Conservation (phyloP, 352 stramenopile genomes). For the Globisporangium paroecandrum region DNA sequence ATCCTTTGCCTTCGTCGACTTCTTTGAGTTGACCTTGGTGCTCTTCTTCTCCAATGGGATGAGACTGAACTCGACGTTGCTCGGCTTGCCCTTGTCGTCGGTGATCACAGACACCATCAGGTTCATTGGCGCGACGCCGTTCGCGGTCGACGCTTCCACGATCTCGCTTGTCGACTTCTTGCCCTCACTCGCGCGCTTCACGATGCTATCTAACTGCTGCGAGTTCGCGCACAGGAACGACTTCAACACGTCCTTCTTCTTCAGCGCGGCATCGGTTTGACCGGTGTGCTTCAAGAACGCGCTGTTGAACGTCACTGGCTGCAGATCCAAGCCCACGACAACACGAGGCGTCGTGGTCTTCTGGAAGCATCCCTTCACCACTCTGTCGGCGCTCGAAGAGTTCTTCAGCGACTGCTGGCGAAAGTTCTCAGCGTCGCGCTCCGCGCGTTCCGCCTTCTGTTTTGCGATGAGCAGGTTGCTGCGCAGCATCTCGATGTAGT, state of each 20-base stretch:
- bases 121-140: conserved; percentile 29
- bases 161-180: conserved; percentile 44
- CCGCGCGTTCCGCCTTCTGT: conserved; percentile 53
- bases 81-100: conserved; percentile 45
- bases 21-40: conserved; percentile 9
- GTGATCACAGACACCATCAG: conserved; percentile 49
- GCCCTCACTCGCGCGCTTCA: conserved; percentile 37
- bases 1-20: neutral
- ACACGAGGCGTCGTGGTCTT: conserved; percentile 58
- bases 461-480: conserved; percentile 55
- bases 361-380: conserved; percentile 49
- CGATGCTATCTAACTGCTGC: conserved; percentile 38
- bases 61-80: conserved; percentile 63
- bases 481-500: conserved; percentile 72
- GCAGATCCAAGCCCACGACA: conserved; percentile 52
- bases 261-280: conserved; percentile 36
- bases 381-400: conserved; percentile 25
- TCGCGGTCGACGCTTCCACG: conserved; percentile 27
- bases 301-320: conserved; percentile 55
- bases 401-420: conserved; percentile 30
- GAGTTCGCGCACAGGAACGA: conserved; percentile 48
- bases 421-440: conserved; percentile 51
- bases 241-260: conserved; percentile 59
- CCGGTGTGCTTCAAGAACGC: conserved; percentile 55
- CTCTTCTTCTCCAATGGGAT: conserved; percentile 27